Evolutionary conservation across 345 rosid species (phyloP), one percentile per base, ranked within the genome.

Genomic region (Lumnitzera racemosa): DNA sequence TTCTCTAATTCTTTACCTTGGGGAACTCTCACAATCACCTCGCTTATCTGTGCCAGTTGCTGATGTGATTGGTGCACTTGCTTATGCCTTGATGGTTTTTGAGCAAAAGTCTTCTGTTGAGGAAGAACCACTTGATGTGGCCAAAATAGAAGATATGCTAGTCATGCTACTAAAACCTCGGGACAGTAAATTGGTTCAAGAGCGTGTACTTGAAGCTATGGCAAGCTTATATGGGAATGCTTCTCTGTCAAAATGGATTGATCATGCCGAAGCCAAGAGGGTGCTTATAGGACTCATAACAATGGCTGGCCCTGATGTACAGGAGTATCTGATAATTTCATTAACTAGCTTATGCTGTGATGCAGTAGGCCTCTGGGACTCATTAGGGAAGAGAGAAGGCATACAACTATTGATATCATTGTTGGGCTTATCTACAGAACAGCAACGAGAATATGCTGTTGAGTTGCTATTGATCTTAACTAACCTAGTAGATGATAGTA

Each of bases 121-220:
- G 56, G 88, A 81, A 70, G 82, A 74, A 62, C 60, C 75, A 59
- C 80, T 88, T 76, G 75, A 91, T 59, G 78, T 83, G 60, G 58
- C 80, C 55, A 54, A 76, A 68, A 72, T 81, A 72, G 92, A 91
- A 69, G 73, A 77, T 62, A 71, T 75, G 70, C 70, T 88, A 58
- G 83, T 86, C 10, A 71, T 62, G 58, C 77, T 81, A 63, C 67
- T 89, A 46, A 83, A 83, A 82, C 92, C 96, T 65, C 83, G 69
- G 55, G 88, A 84, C 60, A 69, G 73, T 61, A 80, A 83, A 55
- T 68, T 88, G 67, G 64, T 88, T 66, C 95, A 86, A 70, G 95
- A 91, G 68, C 89, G 87, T 71, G 72, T 86, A 53, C 79, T 91
- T 66, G 96, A 88, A 83, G 96, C 96, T 41, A 84, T 91, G 91